Conservation (phyloP, 2,329 filamentous ascomycete genomes). For the Phoma sp. region DNA sequence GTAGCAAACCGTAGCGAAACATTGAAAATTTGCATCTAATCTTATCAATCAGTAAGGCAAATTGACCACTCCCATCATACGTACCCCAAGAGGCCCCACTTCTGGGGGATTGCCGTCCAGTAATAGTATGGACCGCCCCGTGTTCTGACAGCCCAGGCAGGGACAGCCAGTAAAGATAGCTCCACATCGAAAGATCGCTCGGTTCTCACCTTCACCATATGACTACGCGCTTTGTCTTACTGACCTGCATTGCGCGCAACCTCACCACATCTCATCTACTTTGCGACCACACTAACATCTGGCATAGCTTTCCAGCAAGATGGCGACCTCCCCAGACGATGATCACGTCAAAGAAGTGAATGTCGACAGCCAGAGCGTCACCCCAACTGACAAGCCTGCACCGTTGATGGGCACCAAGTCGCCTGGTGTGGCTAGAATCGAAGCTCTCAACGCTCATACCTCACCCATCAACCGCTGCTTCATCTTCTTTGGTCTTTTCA, state of each 20-base stretch:
- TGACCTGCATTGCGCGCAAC: not conserved
- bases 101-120: conserved; percentile 4
- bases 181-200: conserved; percentile 6
- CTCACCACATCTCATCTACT: not conserved
- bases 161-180: not conserved
- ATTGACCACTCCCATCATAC: conserved; percentile 10
- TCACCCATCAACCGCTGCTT: conserved; percentile 59
- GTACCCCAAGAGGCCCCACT: conserved; percentile 2
- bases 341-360: conserved; percentile 6
- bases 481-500: conserved; percentile 67
- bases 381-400: not conserved
- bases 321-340: not conserved
- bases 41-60: conserved; percentile 1
- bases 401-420: conserved; percentile 39
- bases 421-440: conserved; percentile 64
- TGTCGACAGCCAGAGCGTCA: conserved; percentile 5
- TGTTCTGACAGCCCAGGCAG: not conserved
- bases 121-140: conserved; percentile 3
- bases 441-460: conserved; percentile 62
- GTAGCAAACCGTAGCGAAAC: conserved; percentile 10
- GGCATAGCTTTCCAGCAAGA: not conserved
- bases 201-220: conserved; percentile 1
- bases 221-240: not conserved
- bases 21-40: conserved; percentile 13
- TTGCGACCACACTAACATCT: not conserved